A percentile compares a stretch with the other conserved stretches of the same genome.
phyloP scores from a whole-genome alignment of 495 filamentous ascomycete genomes.

The Platismatia glauca region DNA sequence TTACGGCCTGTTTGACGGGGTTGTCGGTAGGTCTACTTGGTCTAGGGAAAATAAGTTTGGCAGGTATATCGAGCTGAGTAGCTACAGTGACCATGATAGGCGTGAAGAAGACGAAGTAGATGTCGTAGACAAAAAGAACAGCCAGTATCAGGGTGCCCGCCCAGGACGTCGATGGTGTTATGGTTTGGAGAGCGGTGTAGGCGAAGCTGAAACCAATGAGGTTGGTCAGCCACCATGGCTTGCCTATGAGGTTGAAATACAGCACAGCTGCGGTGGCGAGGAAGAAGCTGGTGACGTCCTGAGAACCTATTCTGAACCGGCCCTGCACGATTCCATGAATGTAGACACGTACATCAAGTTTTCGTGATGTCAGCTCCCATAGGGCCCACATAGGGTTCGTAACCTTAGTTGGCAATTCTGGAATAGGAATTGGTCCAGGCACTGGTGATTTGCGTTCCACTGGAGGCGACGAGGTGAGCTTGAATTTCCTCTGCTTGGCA shows the following conservation, averaged over 20 bases:
- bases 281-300: slow-evolving; percentile 52
- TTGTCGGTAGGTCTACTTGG: slow-evolving; percentile 38
- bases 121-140: slow-evolving; percentile 87
- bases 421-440: slow-evolving; percentile 37
- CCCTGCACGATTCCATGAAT: slow-evolving; percentile 36
- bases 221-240: slow-evolving; percentile 77
- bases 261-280: slow-evolving; percentile 49
- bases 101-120: slow-evolving; percentile 95
- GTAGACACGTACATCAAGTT: slow-evolving; percentile 39
- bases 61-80: slow-evolving; percentile 79
- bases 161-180: slow-evolving; percentile 84
- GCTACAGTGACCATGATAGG: slow-evolving; percentile 96
- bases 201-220: slow-evolving; percentile 78
- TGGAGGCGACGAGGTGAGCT: neutral
- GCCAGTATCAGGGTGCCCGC: slow-evolving; percentile 70
- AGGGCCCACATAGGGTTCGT: slow-evolving; percentile 38
- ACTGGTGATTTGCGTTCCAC: slow-evolving; percentile 38
- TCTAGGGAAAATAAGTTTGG: slow-evolving; percentile 82
- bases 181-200: slow-evolving; percentile 69
- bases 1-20: slow-evolving; percentile 40
- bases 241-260: slow-evolving; percentile 62
- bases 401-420: slow-evolving; percentile 34
- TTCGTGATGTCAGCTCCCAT: slow-evolving; percentile 39
- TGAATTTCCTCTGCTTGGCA: slow-evolving; percentile 13
- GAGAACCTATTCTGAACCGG: slow-evolving; percentile 40